Conservation (phyloP, 306 rosid species). For the Fragaria iinumae region DNA sequence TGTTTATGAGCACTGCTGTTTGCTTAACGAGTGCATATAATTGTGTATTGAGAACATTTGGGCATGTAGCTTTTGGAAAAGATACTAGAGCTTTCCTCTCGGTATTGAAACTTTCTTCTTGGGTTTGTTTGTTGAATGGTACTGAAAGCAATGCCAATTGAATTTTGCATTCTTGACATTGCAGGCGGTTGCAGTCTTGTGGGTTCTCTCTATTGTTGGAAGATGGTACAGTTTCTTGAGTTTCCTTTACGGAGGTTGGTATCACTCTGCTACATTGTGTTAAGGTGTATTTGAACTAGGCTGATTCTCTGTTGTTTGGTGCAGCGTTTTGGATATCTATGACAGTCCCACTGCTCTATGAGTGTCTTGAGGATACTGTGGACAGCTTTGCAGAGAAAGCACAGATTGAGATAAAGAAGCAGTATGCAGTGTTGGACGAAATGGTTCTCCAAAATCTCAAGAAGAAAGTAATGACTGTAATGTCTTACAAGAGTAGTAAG, state of each 20-base stretch:
- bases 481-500: constrained; percentile 7
- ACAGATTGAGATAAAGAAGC: constrained; percentile 29
- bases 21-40: constrained; percentile 30
- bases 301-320: constrained; percentile 20
- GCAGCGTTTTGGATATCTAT: constrained; percentile 40
- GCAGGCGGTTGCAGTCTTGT: constrained; percentile 45
- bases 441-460: constrained; percentile 26
- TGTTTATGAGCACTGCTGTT: constrained; percentile 38
- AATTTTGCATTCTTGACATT: constrained; percentile 31
- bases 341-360: constrained; percentile 50
- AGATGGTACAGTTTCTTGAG: constrained; percentile 34
- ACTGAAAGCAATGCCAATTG: neutral
- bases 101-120: constrained; percentile 32
- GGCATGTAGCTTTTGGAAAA: constrained; percentile 39
- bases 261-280: neutral
- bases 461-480: neutral
- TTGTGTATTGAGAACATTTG: constrained; percentile 30
- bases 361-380: constrained; percentile 44
- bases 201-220: constrained; percentile 45
- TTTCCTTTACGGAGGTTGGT: constrained; percentile 51
- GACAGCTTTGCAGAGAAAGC: constrained; percentile 41
- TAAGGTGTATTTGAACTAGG: neutral
- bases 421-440: constrained; percentile 33
- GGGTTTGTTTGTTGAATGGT: constrained; percentile 13
- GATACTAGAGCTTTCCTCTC: constrained; percentile 40